Base-by-base conservation (phyloP, 495 filamentous ascomycete genomes). In the Xylaria curta region DNA sequence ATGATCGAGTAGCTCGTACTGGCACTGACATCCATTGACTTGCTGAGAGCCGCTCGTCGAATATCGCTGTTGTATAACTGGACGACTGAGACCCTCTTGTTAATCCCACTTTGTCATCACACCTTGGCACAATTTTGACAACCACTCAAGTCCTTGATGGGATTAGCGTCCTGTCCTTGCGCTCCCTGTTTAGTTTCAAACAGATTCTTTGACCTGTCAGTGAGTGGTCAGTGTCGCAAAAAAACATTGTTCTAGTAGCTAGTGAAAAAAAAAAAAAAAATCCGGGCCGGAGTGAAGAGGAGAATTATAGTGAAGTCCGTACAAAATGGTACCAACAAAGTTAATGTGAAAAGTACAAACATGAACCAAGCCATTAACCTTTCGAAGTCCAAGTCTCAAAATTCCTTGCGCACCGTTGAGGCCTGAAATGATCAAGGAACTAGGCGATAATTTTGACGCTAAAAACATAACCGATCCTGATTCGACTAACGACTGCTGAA, bases 261-360 rank as follows among this genome's bases (percentile, higher is more conserved):
- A 60, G 24, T 65, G 26, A 47, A 36, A 53, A 15, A 21, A 44
- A n/a, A 28, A 47, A 36, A 53, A 15, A 21, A 44, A n/a, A 28
- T 38, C 66, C 54, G 31, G 66, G 56, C 46, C 56, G 24, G 36
- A 19, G 31, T 42, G 19, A 61, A 42, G 2, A 21, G 38, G 1
- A 21, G 38, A 1, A 60, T 38, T 19, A 19, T 10, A 60, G 53
- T 31, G 38, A 6, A 38, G 21, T 38, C 33, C 58, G 12, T 40
- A 38, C 33, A 15, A 38, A 56, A 56, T 31, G 4, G 56, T 28
- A 26, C 4, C 31, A 42, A 54, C 36, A 26, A 40, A 38, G 13
- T 42, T 21, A 56, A 64, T 31, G 26, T 49, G 46, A 64, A 53
- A 70, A 31, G 49, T 31, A 64, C 59, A 40, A 70, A 70, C 60